These are phyloP conservation scores for Heliamphora pulchella DNA, from an alignment of 179 eudicot genomes.

Conservation along the genomic window DNA sequence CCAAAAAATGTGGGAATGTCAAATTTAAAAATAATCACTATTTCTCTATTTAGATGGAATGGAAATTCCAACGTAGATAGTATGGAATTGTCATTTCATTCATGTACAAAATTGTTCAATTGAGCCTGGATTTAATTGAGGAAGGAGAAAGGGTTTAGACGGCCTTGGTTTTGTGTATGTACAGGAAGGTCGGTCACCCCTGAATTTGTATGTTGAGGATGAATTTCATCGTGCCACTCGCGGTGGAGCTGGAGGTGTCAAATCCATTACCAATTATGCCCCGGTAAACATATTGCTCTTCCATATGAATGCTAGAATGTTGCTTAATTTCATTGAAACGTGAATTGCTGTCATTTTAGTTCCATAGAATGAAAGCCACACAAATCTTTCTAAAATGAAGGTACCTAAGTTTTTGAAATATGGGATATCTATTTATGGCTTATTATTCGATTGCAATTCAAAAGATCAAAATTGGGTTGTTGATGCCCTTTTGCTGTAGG, in stretches of 20 bases:
- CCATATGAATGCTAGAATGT: not conserved
- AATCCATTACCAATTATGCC: slow-evolving; percentile 69
- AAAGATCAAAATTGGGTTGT: not conserved
- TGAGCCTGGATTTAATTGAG: not conserved
- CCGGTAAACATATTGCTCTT: slow-evolving; percentile 41
- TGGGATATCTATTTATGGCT: not conserved
- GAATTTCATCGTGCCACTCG: slow-evolving; percentile 67
- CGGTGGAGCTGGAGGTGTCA: slow-evolving; percentile 83
- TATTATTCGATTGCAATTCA: not conserved
- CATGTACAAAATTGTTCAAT: too few relatives aligned
- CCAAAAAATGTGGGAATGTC: too few relatives aligned
- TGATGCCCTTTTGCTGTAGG: slow-evolving; percentile 25
- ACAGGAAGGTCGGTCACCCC: slow-evolving; percentile 57
- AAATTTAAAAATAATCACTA: too few relatives aligned
- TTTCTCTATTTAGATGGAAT: too few relatives aligned
- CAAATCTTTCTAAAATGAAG: not conserved
- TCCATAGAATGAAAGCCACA: not conserved
- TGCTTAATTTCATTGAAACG: not conserved
- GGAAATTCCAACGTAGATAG: too few relatives aligned
- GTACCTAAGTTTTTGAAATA: not conserved
- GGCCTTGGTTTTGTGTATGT: not conserved
- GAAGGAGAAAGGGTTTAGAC: not conserved
- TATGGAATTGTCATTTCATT: too few relatives aligned
- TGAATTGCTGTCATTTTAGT: not conserved
- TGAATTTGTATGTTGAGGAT: slow-evolving; percentile 65